phyloP scores from a whole-genome alignment of 306 rosid genomes.

The Prosopis cineraria region DNA sequence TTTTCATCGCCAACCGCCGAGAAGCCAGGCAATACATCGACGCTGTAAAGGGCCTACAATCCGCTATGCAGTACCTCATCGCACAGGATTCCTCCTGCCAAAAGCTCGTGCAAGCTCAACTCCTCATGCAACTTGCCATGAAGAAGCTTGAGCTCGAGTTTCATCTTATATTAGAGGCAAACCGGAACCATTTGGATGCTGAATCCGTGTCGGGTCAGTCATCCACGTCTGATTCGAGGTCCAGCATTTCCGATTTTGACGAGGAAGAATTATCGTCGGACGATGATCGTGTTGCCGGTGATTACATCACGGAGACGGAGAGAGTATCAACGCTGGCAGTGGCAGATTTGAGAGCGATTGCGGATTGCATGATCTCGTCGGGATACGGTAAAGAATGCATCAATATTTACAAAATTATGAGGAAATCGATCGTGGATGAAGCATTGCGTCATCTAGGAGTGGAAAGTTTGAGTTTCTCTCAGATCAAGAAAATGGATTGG shows the following conservation, averaged over 20 bases:
- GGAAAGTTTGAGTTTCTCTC: constrained; percentile 49
- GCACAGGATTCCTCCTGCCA: constrained; percentile 40
- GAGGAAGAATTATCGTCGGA: constrained; percentile 44
- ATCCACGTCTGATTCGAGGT: constrained; percentile 19
- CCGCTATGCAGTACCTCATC: constrained; percentile 65
- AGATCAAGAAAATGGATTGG: constrained; percentile 76
- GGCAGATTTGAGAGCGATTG: constrained; percentile 69
- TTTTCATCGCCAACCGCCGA: constrained; percentile 54
- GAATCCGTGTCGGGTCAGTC: constrained; percentile 63
- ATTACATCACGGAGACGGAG: constrained; percentile 47
- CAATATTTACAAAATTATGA: constrained; percentile 45
- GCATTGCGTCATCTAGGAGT: constrained; percentile 68
- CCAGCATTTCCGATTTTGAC: constrained; percentile 60
- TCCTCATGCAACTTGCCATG: constrained; percentile 80
- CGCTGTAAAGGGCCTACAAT: constrained; percentile 64
- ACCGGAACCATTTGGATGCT: constrained; percentile 51
- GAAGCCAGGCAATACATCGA: constrained; percentile 68
- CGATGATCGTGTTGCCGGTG: constrained; percentile 50
- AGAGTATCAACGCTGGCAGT: constrained; percentile 49
- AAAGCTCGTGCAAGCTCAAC: constrained; percentile 56
- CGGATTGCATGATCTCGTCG: constrained; percentile 64
- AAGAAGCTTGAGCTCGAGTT: constrained; percentile 75
- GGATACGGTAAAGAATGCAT: constrained; percentile 82
- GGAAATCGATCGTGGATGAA: constrained; percentile 79
- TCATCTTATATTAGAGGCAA: constrained; percentile 45